A percentile compares a stretch with the other conserved stretches of the same genome.
Evolutionary conservation across 306 rosid species (phyloP).

Genomic region (Cucurbita argyrosperma): DNA sequence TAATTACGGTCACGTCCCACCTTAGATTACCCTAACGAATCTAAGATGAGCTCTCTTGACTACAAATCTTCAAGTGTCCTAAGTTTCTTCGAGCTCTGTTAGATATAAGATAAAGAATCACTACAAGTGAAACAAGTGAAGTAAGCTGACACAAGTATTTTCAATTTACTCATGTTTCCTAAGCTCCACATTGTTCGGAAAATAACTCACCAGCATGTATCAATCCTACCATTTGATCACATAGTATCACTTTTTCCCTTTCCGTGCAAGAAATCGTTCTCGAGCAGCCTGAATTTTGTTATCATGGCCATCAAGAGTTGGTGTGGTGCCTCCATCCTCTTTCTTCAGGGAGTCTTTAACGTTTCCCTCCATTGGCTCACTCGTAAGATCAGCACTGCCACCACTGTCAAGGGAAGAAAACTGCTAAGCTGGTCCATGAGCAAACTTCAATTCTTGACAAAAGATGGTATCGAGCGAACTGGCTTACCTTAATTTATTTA

Average conservation of each 20-base stretch:
- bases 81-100: too few species aligned
- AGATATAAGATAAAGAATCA: too few species aligned
- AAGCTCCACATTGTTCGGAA: background rate
- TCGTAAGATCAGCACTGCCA: conserved; percentile 21
- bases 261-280: conserved; percentile 77
- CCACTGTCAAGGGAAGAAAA: conserved; percentile 40
- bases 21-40: too few species aligned
- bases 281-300: conserved; percentile 70
- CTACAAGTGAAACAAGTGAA: too few species aligned
- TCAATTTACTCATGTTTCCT: background rate
- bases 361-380: conserved; percentile 29
- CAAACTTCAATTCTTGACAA: conserved; percentile 1
- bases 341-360: conserved; percentile 37
- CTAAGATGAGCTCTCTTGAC: too few species aligned
- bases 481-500: conserved; percentile 57
- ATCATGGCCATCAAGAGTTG: conserved; percentile 30
- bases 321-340: conserved; percentile 18
- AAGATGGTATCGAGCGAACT: background rate
- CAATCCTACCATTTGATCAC: background rate
- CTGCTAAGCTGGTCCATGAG: conserved; percentile 1
- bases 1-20: too few species aligned
- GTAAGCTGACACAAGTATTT: background rate
- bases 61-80: too few species aligned
- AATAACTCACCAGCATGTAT: conserved; percentile 3
- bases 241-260: conserved; percentile 32